Evolutionary conservation across 768 basidiomycete species (phyloP).

Genomic region (Tephrocybe sp.): DNA sequence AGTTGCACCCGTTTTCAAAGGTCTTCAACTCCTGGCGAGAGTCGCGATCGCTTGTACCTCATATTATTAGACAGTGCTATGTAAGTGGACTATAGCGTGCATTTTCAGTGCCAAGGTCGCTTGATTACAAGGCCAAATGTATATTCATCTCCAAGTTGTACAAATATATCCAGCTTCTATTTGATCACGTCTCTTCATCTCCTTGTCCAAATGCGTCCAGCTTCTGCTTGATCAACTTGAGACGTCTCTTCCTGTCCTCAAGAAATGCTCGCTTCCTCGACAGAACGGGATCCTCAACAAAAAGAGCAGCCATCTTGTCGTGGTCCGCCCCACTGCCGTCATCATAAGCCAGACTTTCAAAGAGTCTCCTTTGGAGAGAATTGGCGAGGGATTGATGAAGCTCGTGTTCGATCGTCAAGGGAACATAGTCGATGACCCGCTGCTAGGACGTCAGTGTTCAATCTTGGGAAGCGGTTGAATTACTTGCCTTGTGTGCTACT

Average conservation of each 20-base stretch:
- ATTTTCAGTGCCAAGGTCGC: too few relatives aligned
- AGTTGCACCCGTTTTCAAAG: too few relatives aligned
- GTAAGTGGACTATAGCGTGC: too few relatives aligned
- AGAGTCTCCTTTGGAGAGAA: slow-evolving; percentile 34
- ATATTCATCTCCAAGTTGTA: too few relatives aligned
- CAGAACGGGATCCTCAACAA: slow-evolving; percentile 41
- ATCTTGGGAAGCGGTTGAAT: not conserved
- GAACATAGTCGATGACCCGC: slow-evolving; percentile 58
- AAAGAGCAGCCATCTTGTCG: slow-evolving; percentile 24
- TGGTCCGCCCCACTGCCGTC: slow-evolving; percentile 12
- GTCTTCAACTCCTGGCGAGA: too few relatives aligned
- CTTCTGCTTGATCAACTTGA: slow-evolving; percentile 29
- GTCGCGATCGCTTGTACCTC: too few relatives aligned
- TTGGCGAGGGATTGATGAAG: slow-evolving; percentile 40
- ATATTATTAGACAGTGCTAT: too few relatives aligned
- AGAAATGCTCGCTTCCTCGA: slow-evolving; percentile 30
- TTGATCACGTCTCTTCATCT: too few relatives aligned
- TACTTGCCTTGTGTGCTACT: slow-evolving; percentile 48
- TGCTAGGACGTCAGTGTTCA: slow-evolving; percentile 19
- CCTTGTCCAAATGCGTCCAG: slow-evolving; percentile 24
- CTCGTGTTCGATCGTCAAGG: slow-evolving; percentile 46
- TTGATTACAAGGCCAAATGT: too few relatives aligned
- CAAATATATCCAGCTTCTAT: too few relatives aligned
- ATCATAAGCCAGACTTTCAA: slow-evolving; percentile 23
- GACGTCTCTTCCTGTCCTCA: slow-evolving; percentile 17